These are phyloP conservation scores for Grigorovia yakushimaensis DNA, from an alignment of 805 yeast species.

Conservation along the genomic window DNA sequence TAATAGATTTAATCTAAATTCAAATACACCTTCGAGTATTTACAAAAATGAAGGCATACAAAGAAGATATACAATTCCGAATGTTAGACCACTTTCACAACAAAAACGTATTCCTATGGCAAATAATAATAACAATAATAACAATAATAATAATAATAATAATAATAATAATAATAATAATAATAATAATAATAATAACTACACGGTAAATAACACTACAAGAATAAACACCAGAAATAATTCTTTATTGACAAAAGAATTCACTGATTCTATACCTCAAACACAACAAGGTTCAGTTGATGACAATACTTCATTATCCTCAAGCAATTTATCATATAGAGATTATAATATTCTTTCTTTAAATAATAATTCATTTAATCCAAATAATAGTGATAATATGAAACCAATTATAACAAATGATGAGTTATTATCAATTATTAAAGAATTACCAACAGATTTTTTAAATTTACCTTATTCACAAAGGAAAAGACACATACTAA, in stretches of 20 bases:
- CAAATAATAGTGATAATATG: neutral
- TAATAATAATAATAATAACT: too few species aligned
- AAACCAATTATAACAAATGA: conserved; percentile 6
- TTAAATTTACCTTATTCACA: conserved; percentile 51
- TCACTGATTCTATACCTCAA: neutral
- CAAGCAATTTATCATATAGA: neutral
- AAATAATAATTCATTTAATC: neutral
- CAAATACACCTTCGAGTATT: neutral
- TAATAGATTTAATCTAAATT: neutral
- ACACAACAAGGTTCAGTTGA: neutral
- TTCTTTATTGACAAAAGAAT: neutral
- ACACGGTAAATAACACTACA: neutral
- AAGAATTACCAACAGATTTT: conserved; percentile 41
- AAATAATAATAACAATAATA: neutral
- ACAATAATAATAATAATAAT: neutral
- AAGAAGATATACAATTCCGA: neutral
- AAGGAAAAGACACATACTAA: conserved; percentile 36
- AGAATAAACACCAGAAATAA: neutral
- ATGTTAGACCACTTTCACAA: neutral
- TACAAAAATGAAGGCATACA: neutral
- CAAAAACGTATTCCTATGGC: neutral
- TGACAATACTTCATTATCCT: neutral
- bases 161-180: too few species aligned
- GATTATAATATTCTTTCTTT: conserved; percentile 1
- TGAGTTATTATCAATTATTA: conserved; percentile 26